phyloP scores from a whole-genome alignment of 2,329 filamentous ascomycete species.

The Cladosporium sp. region DNA sequence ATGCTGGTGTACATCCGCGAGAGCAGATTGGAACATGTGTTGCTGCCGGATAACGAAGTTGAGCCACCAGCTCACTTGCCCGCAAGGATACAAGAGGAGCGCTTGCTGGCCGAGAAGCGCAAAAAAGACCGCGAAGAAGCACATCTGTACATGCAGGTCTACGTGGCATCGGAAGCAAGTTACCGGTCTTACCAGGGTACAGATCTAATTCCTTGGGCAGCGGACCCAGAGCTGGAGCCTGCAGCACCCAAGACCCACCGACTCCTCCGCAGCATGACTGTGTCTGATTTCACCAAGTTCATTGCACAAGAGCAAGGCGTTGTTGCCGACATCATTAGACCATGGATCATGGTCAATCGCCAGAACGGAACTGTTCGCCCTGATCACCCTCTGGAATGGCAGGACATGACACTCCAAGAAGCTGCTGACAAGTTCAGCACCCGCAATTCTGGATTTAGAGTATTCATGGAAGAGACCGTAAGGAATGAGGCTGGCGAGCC shows the following conservation, averaged over 20 bases:
- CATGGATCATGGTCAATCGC: constrained; percentile 98
- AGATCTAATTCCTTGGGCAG: constrained; percentile 64
- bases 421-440: constrained; percentile 65
- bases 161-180: constrained; percentile 74
- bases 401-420: constrained; percentile 64
- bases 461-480: constrained; percentile 81
- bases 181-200: constrained; percentile 80
- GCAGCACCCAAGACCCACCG: constrained; percentile 70
- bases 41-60: constrained; percentile 69
- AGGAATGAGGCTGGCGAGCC: constrained; percentile 66
- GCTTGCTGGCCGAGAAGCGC: constrained; percentile 67
- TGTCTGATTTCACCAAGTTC: constrained; percentile 67
- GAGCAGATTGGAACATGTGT: constrained; percentile 74
- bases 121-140: constrained; percentile 90
- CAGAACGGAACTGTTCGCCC: constrained; percentile 96
- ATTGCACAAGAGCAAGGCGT: constrained; percentile 68
- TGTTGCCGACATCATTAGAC: constrained; percentile 66
- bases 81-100: constrained; percentile 75
- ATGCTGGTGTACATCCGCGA: constrained; percentile 98
- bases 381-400: constrained; percentile 78
- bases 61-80: constrained; percentile 81
- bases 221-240: constrained; percentile 55
- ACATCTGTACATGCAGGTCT: constrained; percentile 84
- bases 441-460: constrained; percentile 63
- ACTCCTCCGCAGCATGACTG: constrained; percentile 67